Conservation (phyloP, 2,329 filamentous ascomycete species). For the Alternaria sp. region DNA sequence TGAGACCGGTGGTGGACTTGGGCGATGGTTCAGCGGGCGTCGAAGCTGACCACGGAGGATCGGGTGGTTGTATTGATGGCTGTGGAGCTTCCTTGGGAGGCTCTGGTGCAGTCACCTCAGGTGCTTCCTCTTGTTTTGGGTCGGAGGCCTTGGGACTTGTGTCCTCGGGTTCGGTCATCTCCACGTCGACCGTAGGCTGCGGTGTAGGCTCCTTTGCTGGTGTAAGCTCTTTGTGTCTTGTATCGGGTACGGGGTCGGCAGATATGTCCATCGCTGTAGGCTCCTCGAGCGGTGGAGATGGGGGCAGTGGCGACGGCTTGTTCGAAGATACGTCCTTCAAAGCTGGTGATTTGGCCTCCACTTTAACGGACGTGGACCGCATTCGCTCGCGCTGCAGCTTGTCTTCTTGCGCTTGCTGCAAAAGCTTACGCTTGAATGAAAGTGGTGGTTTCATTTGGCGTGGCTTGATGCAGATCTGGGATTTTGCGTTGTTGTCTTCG, state of each 20-base stretch:
- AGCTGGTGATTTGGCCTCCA: constrained; percentile 41
- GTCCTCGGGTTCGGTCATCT: constrained; percentile 27
- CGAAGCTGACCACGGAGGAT: constrained; percentile 39
- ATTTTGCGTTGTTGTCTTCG: constrained; percentile 14
- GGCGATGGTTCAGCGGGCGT: constrained; percentile 20
- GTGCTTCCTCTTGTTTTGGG: constrained; percentile 37
- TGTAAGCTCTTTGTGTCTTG: constrained; percentile 27
- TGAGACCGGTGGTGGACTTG: constrained; percentile 11
- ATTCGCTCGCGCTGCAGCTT: constrained; percentile 46
- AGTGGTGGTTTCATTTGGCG: constrained; percentile 38
- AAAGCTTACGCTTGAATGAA: constrained; percentile 47
- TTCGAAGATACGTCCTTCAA: constrained; percentile 41
- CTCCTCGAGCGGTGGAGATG: constrained; percentile 32
- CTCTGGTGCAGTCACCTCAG: constrained; percentile 33
- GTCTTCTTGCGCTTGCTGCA: constrained; percentile 48
- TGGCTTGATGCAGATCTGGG: constrained; percentile 18
- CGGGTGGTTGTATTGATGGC: constrained; percentile 41
- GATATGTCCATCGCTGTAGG: constrained; percentile 36
- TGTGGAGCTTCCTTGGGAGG: constrained; percentile 29
- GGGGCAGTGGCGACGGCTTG: constrained; percentile 40
- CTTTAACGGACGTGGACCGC: constrained; percentile 45
- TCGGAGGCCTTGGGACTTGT: constrained; percentile 18
- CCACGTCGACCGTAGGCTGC: constrained; percentile 18
- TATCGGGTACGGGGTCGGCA: constrained; percentile 23
- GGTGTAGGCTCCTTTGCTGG: constrained; percentile 33